Percentiles rank a stretch among this genome's conserved stretches.
These are phyloP conservation scores for Leptographium radiaticola DNA, from an alignment of 2,329 filamentous ascomycete genomes.

Conservation along the genomic window DNA sequence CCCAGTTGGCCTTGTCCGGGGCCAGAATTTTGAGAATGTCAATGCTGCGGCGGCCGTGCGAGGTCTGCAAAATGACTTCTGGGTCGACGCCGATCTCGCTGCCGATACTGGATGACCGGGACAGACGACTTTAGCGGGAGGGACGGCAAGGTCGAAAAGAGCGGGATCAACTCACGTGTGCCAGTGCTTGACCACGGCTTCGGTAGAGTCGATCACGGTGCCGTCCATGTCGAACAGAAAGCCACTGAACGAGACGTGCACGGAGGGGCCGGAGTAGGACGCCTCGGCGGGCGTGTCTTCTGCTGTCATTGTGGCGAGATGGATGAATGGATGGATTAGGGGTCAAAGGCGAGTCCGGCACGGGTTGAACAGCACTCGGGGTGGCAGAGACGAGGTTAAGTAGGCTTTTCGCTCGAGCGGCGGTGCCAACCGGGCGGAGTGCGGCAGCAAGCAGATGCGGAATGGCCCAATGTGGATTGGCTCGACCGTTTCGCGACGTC, in stretches of 20 bases:
- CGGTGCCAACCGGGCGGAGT: neutral
- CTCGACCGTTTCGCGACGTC: neutral
- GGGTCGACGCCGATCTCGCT: conserved; percentile 74
- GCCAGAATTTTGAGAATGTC: conserved; percentile 71
- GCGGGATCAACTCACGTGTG: conserved; percentile 36
- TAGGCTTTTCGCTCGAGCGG: too few species aligned
- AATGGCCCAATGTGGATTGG: conserved; percentile 5
- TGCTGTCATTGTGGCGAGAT: neutral
- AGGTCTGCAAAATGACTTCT: conserved; percentile 75
- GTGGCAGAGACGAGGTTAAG: too few species aligned
- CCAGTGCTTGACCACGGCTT: conserved; percentile 69
- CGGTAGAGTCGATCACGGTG: conserved; percentile 71
- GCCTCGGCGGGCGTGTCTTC: conserved; percentile 6
- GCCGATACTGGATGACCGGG: conserved; percentile 44
- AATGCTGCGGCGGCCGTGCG: conserved; percentile 81
- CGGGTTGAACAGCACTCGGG: too few species aligned
- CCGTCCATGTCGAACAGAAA: conserved; percentile 69
- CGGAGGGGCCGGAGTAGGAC: conserved; percentile 25
- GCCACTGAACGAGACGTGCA: conserved; percentile 36
- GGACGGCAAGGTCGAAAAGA: neutral
- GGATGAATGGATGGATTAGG: neutral
- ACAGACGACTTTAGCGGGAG: neutral
- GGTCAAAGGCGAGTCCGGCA: neutral
- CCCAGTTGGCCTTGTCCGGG: conserved; percentile 80
- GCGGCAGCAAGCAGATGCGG: conserved; percentile 1